phyloP scores from a whole-genome alignment of 2,329 filamentous ascomycete species.

The Aspergillus flavus region DNA sequence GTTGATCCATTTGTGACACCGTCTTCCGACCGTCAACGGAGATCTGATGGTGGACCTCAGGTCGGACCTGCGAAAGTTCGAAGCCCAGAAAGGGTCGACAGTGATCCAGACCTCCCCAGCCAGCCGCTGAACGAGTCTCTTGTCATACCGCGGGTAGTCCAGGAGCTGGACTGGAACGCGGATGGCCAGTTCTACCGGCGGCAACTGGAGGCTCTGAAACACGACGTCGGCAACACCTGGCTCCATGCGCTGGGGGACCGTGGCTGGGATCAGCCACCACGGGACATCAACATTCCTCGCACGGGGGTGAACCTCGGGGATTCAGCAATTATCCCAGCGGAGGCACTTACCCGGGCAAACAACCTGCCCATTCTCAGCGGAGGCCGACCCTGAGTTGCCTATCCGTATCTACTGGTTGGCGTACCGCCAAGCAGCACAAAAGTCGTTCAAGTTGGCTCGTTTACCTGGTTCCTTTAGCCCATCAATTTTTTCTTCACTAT shows the following conservation, averaged over 20 bases:
- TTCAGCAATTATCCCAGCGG: constrained; percentile 33
- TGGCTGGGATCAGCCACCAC: constrained; percentile 50
- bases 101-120: constrained; percentile 20
- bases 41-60: constrained; percentile 33
- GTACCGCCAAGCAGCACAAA: background rate
- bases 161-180: constrained; percentile 40
- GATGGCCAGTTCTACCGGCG: constrained; percentile 80
- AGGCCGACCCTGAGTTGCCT: constrained; percentile 33
- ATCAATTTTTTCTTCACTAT: background rate
- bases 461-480: background rate
- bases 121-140: constrained; percentile 19
- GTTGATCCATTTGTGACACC: constrained; percentile 27
- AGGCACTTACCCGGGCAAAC: constrained; percentile 37
- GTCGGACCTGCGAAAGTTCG: constrained; percentile 29
- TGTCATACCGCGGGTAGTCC: constrained; percentile 27
- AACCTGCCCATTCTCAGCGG: constrained; percentile 47
- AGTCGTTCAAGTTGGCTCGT: background rate
- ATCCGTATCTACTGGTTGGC: background rate
- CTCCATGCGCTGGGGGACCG: constrained; percentile 84
- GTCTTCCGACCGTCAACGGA: constrained; percentile 33
- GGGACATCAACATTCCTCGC: constrained; percentile 32
- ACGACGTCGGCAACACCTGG: constrained; percentile 85
- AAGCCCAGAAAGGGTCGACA: constrained; percentile 21
- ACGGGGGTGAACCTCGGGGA: constrained; percentile 36
- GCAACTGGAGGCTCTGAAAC: constrained; percentile 83